Evolutionary conservation across 345 rosid species (phyloP), one percentile per base, ranked within the genome.

Genomic region (Citrus unshiu): DNA sequence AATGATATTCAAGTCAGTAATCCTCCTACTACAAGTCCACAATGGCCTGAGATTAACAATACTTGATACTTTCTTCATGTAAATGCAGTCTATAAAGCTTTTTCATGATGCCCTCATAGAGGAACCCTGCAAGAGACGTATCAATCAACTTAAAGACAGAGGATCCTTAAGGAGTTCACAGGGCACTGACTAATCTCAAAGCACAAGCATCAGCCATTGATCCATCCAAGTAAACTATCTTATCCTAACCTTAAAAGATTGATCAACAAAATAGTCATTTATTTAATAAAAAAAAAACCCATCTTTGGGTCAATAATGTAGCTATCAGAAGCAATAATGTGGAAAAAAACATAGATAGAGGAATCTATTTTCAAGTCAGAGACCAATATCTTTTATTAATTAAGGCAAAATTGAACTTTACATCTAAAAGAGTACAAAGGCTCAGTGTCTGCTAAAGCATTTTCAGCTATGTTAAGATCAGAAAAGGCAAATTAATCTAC

Each of bases 361-460:
- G 13, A 5, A 49, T 19, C 19, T 19, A 30, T 51, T 72, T 13
- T 34, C 5, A 1, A 51, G 57, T 65, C 59, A 57, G 32, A 51
- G 64, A 80, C 24, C 32, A 65, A 43, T 72, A 39, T 25, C 22
- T 79, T 64, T 68, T 74, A 85, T 78, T 74, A 78, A 73, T 75
- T 16, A 58, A 62, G 66, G 32, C 83, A 83, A 85, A 85, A 84
- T 67, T 87, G 87, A 70, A 70, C 61, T 61, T 61, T 80, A 80
- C 90, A 80, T 64, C 40, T 57, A 22, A 66, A 56, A 56, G 32
- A 40, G 43, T 54, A 27, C 49, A 72, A 24, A 27, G 18, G 35
- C 74, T 19, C 21, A 61, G 24, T 64, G 83, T 63, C 74, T 68
- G 78, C 69, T 80, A 77, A 79, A 73, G 25, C 79, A 75, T 73